Evolutionary conservation across 495 filamentous ascomycete species (phyloP), one percentile per base, ranked within the genome.

Genomic region (Hypomontagnella submonticulosa): DNA sequence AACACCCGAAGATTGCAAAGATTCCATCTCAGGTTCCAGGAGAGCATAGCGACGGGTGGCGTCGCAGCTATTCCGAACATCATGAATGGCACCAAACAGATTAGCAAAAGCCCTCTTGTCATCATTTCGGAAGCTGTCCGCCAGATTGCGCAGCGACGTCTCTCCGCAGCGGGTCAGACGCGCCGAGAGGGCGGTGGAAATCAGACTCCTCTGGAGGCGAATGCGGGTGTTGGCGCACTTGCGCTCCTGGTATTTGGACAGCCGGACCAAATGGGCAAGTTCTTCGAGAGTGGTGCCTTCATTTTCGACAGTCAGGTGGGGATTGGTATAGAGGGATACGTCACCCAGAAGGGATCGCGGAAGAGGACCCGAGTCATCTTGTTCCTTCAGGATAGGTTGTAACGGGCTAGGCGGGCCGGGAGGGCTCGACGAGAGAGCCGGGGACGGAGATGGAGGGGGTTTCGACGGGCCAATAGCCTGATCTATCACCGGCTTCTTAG

Each of bases 101-200:
- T 85, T 85, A 53, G 89, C 90, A 78, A 99, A 99, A 66, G 83
- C 88, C 69, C 88, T 87, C 80, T 95, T 96, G 76, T 97, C 92
- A 73, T 96, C 93, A 46, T 89, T 88, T 67, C 90, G 90, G 76
- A 96, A 92, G 71, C 87, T 86, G 71, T 99, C 93, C 65, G 95
- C 91, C 70, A 99, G 80, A 64, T 90, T 91, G 13, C 89, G 85
- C 76, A 95, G 89, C 50, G 90, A 87, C 41, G 90, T 85, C 67
- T 90, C 88, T 53, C 90, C 90, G 61, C 89, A 88, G 59, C 91
- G 87, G 75, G 89, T 84, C 73, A 96, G 82, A 53, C 93, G 90
- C 63, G 92, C 86, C 48, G 89, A 92, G 37, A 95, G 82, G 12
- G 90, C 92, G 52, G 89, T 91, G 16, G 89, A 90, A 16, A 92